Conservation (phyloP, 2,329 filamentous ascomycete species). For the Cyphellophora europaea region DNA sequence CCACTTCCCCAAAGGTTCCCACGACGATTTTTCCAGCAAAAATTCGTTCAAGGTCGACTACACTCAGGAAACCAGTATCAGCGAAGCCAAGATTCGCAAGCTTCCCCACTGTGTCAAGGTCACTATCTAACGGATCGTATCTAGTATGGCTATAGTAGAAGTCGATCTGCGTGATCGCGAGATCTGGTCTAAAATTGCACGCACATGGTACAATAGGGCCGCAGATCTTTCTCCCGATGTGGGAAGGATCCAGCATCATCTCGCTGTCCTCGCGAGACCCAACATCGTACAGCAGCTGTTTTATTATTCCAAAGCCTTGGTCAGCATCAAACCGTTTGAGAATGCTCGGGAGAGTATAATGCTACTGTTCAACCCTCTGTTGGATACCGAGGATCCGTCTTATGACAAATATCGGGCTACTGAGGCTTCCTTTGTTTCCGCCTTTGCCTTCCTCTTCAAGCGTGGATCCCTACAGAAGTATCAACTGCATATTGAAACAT, state of each 20-base stretch:
- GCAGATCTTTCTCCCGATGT: constrained; percentile 66
- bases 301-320: constrained; percentile 50
- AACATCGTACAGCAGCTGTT: constrained; percentile 46
- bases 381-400: constrained; percentile 28
- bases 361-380: constrained; percentile 43
- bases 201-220: constrained; percentile 76
- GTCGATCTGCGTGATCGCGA: constrained; percentile 66
- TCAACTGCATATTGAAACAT: constrained; percentile 28
- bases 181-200: constrained; percentile 69
- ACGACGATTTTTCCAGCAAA: no score
- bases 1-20: no score
- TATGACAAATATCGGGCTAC: constrained; percentile 23
- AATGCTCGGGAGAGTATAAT: constrained; percentile 48
- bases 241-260: constrained; percentile 77
- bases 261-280: constrained; percentile 58
- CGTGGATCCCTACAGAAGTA: constrained; percentile 28
- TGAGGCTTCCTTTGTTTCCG: constrained; percentile 42
- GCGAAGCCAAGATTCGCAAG: no score
- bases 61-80: no score
- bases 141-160: constrained; percentile 94
- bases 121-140: no score
- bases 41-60: no score
- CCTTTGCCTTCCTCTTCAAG: constrained; percentile 42
- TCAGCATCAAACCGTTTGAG: constrained; percentile 44
- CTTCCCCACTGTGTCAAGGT: no score